Percentiles rank a stretch among this genome's conserved stretches.
phyloP scores from a whole-genome alignment of 2,329 filamentous ascomycete species.

The Hypoxylon sp. region DNA sequence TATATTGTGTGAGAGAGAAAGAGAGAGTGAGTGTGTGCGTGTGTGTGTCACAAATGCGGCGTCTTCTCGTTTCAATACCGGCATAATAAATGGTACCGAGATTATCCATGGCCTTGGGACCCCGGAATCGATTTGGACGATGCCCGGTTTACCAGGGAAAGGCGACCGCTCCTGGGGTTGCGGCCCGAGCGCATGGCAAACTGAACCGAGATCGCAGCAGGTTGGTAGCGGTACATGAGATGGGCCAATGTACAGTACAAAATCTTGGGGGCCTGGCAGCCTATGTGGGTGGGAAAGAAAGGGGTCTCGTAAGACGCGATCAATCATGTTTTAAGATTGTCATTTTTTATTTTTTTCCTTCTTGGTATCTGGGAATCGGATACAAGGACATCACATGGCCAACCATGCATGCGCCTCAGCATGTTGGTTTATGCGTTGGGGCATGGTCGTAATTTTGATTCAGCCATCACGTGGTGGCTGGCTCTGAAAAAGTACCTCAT shows the following conservation, averaged over 20 bases:
- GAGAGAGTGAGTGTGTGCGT: too few species aligned
- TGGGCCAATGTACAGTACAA: background rate
- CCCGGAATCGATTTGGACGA: constrained; percentile 6
- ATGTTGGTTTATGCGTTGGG: constrained; percentile 6
- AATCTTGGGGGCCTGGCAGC: background rate
- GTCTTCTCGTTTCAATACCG: constrained; percentile 10
- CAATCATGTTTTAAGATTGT: constrained; percentile 12
- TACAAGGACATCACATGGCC: constrained; percentile 29
- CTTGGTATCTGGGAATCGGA: constrained; percentile 6
- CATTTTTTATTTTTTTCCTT: constrained; percentile 2
- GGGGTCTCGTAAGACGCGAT: constrained; percentile 4
- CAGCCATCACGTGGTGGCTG: constrained; percentile 8
- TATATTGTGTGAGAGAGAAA: background rate
- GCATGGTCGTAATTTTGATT: constrained; percentile 2
- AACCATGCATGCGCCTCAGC: constrained; percentile 11
- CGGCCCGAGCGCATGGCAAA: constrained; percentile 6
- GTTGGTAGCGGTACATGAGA: background rate
- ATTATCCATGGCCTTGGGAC: constrained; percentile 3
- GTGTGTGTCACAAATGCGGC: background rate
- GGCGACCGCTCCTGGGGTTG: constrained; percentile 2
- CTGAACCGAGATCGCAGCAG: constrained; percentile 1
- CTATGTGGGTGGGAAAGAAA: background rate
- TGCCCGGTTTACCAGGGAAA: constrained; percentile 8
- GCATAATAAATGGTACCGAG: constrained; percentile 8
- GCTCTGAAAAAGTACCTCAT: background rate